Base-by-base conservation (phyloP, 2,329 filamentous ascomycete species). In the Diaporthe vexans region DNA sequence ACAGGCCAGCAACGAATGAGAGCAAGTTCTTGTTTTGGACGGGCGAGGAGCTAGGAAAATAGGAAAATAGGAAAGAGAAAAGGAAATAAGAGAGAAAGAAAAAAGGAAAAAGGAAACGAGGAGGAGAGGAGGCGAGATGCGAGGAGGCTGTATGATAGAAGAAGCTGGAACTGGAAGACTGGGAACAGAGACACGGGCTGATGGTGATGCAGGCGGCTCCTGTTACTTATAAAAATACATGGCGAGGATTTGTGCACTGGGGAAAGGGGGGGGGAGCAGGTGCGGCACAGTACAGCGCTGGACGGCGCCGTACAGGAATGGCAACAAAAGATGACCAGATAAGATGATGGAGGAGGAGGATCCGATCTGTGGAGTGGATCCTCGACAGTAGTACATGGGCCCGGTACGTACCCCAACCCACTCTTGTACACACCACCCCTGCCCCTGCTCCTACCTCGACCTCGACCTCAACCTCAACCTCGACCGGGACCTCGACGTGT, bases 151-250 rank as follows among this genome's bases (percentile, higher is more conserved):
- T 76, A 15, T 75, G 71, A 63, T 76, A 75, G 73, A 40, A 61
- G 74, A 59, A 33, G 54, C 71, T 69, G 59, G 71, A 68, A 73
- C 40, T 73, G 71, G 56, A 26, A 68, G 54, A 40, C 59, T 29
- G 29, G 71, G 13, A 73, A 57, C n/a, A 58, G 71, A 57, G 61
- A 57, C 51, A 73, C 59, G 24, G 19, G 19, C 48, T 35, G 61
- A 37, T 51, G 40, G 71, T 68, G 59, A 48, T 68, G 71, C 59
- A 69, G 61, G 71, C 63, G 59, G 71, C 52, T 69, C 51, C 61
- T 73, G 40, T 68, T 69, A 73, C 61, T 68, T 68, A 73, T 73
- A 73, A 73, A 73, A 69, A 73, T 73, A 73, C 61, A 73, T 67
- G 48, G 51, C 63, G 52, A 73, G 71, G 71, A 73, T 73, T 33